Conservation (phyloP, 2,329 filamentous ascomycete species). For the Colletotrichum falcatum region DNA sequence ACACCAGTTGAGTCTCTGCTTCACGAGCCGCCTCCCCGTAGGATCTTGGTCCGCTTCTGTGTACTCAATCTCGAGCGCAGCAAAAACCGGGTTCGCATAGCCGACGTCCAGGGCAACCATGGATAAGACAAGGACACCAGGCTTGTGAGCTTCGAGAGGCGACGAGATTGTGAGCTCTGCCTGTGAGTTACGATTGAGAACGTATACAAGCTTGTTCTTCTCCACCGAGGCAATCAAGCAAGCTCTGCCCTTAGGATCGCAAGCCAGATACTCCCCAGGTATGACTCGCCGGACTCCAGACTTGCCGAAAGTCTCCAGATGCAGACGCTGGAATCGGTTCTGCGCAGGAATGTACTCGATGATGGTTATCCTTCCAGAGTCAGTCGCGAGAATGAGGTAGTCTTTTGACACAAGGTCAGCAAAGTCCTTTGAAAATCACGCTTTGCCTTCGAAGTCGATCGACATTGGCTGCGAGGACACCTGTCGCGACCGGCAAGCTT, state of each 20-base stretch:
- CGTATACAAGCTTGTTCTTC: conserved; percentile 99
- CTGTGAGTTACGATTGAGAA: conserved; percentile 94
- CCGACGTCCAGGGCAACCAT: conserved; percentile 92
- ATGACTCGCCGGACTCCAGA: conserved; percentile 94
- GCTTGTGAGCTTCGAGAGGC: conserved; percentile 94
- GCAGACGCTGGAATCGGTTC: conserved; percentile 89
- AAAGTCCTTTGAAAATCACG: conserved; percentile 38
- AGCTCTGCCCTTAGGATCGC: conserved; percentile 94
- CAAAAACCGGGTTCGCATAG: conserved; percentile 97
- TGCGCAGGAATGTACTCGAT: conserved; percentile 89
- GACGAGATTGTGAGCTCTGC: conserved; percentile 97
- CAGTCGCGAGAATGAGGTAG: conserved; percentile 94
- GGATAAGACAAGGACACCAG: conserved; percentile 89
- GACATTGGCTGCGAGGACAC: conserved; percentile 17
- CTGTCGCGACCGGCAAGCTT: conserved; percentile 39
- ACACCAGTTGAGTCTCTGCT: conserved; percentile 90
- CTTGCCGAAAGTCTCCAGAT: conserved; percentile 98
- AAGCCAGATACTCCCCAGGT: conserved; percentile 94
- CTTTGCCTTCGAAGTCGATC: conserved; percentile 13
- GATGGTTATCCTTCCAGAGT: conserved; percentile 95
- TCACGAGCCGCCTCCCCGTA: conserved; percentile 85
- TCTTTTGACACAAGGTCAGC: conserved; percentile 66
- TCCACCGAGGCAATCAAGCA: conserved; percentile 94
- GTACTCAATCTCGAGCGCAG: conserved; percentile 93
- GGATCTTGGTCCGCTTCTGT: conserved; percentile 91